phyloP scores from a whole-genome alignment of 192 early-diverging fungal genomes.

The Entophlyctis luteolus region DNA sequence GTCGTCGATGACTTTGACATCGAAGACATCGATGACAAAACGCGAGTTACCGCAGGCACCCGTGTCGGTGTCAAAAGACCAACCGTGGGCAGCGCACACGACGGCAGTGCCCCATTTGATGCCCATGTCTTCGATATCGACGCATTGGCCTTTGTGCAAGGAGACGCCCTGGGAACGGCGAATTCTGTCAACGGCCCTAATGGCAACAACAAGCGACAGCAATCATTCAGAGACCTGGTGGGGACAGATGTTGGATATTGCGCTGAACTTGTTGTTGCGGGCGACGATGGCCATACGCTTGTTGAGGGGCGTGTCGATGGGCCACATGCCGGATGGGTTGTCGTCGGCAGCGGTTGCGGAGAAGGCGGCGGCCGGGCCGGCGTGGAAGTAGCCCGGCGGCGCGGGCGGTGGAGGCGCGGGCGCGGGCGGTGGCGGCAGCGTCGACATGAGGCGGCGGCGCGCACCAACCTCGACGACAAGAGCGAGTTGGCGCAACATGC shows the following conservation, averaged over 20 bases:
- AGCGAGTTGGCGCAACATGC: no score
- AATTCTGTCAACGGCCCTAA: no score
- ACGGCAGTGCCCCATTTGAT: slow-evolving; percentile 36
- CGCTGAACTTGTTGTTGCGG: slow-evolving; percentile 17
- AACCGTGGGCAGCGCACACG: slow-evolving; percentile 30
- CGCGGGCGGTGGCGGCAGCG: not conserved
- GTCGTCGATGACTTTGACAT: slow-evolving; percentile 15
- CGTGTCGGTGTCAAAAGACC: slow-evolving; percentile 33
- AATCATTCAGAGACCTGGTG: slow-evolving; percentile 20
- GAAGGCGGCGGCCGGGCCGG: slow-evolving; percentile 12
- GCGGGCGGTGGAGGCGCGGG: not conserved
- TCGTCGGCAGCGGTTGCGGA: not conserved
- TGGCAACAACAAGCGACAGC: not conserved
- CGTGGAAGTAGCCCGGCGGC: slow-evolving; percentile 11
- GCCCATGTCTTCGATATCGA: slow-evolving; percentile 44
- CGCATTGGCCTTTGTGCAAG: slow-evolving; percentile 19
- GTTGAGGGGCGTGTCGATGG: slow-evolving; percentile 21
- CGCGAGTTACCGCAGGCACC: slow-evolving; percentile 31
- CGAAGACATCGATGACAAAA: slow-evolving; percentile 29
- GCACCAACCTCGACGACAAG: not conserved
- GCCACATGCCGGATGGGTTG: not conserved
- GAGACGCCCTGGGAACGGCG: slow-evolving; percentile 22
- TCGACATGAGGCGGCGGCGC: not conserved
- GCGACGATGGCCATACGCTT: slow-evolving; percentile 23
- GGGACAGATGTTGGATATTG: slow-evolving; percentile 31